Conservation (phyloP, 1,139 yeast species). For the Suhomyces bolitotheri region DNA sequence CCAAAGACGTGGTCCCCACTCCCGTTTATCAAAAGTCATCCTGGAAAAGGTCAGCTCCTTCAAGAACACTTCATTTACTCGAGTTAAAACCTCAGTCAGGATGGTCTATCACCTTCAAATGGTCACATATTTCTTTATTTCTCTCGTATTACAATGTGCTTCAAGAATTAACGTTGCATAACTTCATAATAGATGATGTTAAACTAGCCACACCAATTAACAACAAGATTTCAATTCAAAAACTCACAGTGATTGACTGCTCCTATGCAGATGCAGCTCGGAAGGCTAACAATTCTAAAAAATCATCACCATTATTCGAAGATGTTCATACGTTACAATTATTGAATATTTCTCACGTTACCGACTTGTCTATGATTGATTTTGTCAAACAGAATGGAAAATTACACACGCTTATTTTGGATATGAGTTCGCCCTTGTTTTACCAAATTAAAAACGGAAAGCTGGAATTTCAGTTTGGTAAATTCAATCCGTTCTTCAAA, state of each 20-base stretch:
- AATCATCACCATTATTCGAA: slow-evolving; percentile 29
- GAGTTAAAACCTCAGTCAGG: slow-evolving; percentile 46
- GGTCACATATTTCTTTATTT: slow-evolving; percentile 24
- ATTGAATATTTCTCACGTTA: slow-evolving; percentile 37
- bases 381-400: slow-evolving; percentile 27
- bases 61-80: slow-evolving; percentile 24
- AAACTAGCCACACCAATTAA: slow-evolving; percentile 18
- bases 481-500: slow-evolving; percentile 44
- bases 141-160: slow-evolving; percentile 46
- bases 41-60: slow-evolving; percentile 20
- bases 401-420: slow-evolving; percentile 42
- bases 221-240: slow-evolving; percentile 18
- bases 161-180: slow-evolving; percentile 43
- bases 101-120: slow-evolving; percentile 50
- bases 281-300: slow-evolving; percentile 16
- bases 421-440: slow-evolving; percentile 51
- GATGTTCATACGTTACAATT: slow-evolving; percentile 39
- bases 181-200: slow-evolving; percentile 48
- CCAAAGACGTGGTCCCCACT: slow-evolving; percentile 21
- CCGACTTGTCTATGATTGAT: slow-evolving; percentile 52
- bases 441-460: slow-evolving; percentile 22
- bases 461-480: slow-evolving; percentile 33
- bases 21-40: not conserved
- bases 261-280: slow-evolving; percentile 23
- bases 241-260: slow-evolving; percentile 29